Base-by-base conservation (phyloP, 2,329 filamentous ascomycete species). In the Epichloe typhina region DNA sequence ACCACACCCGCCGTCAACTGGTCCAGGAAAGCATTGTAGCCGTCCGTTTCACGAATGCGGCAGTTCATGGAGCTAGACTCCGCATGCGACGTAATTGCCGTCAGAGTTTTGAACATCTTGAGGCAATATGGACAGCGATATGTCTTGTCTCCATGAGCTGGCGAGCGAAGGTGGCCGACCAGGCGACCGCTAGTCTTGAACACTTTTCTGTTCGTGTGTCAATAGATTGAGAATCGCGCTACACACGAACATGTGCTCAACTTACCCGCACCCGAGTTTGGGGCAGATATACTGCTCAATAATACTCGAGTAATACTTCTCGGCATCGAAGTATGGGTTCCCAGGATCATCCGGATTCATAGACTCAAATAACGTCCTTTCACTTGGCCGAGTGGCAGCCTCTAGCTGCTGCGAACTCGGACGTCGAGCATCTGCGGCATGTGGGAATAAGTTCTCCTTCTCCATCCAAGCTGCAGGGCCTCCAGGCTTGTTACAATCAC, bases 201-300 rank as follows among this genome's bases (percentile, higher is more conserved):
- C 2, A 63, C 64, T 52, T 72, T 73, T 1, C 72, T 75, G 50
- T 13, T 19, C 8, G 40, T 4, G 3, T 12, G 55, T 49, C 43
- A 36, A 33, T 5, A 5, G 13, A 36, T 31, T 31, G 31, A 31
- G 31, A 31, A 31, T 9, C 31, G 31, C 31, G n/a, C 33, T 2
- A 2, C 33, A 37, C 35, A 19, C 39, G 9, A 35, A 15, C 2
- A 17, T 4, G 12, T 8, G 17, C 5, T n/a, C 2, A 4, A 63
- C 69, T 67, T 66, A 77, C 71, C 66, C 64, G 71, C 81, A 84
- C 3, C 61, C 56, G 1, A 56, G 54, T 50, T 75, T 71, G 0
- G 80, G 80, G 50, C 81, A 84, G 50, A 63, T 67, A 64, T 71
- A 84, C 46, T 65, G 68, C 44, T 65, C 60, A 1, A 68, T 64